Evolutionary conservation across 2,329 filamentous ascomycete species (phyloP).

Genomic region (Ophiocordyceps sinensis): DNA sequence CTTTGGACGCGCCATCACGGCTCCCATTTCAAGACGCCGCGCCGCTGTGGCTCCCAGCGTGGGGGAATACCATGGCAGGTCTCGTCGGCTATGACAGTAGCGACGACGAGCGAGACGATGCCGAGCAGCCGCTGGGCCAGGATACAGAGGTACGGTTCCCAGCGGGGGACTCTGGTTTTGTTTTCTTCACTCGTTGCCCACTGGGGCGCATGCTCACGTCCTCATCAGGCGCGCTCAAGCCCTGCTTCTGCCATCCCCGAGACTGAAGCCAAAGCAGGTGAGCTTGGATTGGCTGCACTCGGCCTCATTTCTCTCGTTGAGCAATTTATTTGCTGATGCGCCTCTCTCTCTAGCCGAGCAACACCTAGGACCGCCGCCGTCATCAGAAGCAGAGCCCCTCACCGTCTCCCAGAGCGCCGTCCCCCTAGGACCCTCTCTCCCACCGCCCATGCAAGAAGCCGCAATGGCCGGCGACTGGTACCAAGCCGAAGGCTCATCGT

Average conservation of each 20-base stretch:
- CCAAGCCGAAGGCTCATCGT: conserved; percentile 25
- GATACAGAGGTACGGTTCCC: neutral
- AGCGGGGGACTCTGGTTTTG: neutral
- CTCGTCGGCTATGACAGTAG: conserved; percentile 38
- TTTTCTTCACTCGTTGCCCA: neutral
- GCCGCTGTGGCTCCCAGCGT: neutral
- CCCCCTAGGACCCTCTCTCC: conserved; percentile 25
- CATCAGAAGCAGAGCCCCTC: neutral
- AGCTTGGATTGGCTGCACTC: too few relatives aligned
- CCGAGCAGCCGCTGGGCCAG: conserved; percentile 1
- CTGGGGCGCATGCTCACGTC: neutral
- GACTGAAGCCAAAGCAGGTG: too few relatives aligned
- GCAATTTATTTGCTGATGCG: neutral
- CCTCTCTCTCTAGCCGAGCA: neutral
- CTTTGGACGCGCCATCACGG: too few relatives aligned
- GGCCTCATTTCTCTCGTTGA: too few relatives aligned
- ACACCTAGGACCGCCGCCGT: neutral
- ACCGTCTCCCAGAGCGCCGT: conserved; percentile 13
- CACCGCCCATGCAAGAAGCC: conserved; percentile 13
- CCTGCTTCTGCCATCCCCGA: too few relatives aligned
- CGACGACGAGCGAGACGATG: conserved; percentile 29
- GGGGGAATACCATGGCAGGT: conserved; percentile 20
- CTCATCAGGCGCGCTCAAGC: too few relatives aligned
- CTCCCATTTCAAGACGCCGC: too few relatives aligned
- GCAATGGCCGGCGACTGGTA: conserved; percentile 8